These are phyloP conservation scores for Pleurotus ostreatus DNA, from an alignment of 768 basidiomycete species.

Conservation along the genomic window DNA sequence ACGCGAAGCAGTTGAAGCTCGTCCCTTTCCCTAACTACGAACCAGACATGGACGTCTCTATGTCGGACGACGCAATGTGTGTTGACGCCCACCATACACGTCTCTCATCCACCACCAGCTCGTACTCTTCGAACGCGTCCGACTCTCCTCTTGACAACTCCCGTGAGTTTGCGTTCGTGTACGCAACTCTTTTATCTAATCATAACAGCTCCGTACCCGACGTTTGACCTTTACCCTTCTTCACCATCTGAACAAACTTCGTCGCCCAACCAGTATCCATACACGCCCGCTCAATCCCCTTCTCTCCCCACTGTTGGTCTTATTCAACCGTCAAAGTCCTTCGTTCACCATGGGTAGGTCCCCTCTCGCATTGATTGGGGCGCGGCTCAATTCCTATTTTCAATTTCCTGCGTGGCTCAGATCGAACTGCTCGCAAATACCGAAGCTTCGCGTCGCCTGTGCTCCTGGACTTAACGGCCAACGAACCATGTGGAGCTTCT, in stretches of 20 bases:
- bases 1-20: slow-evolving; percentile 67
- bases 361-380: background rate
- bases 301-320: slow-evolving; percentile 52
- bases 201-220: slow-evolving; percentile 47
- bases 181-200: background rate
- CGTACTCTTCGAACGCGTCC: slow-evolving; percentile 42
- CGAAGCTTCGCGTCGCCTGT: slow-evolving; percentile 78
- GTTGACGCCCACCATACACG: slow-evolving; percentile 49
- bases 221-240: slow-evolving; percentile 59
- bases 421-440: slow-evolving; percentile 71
- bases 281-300: slow-evolving; percentile 29
- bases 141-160: slow-evolving; percentile 43
- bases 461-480: slow-evolving; percentile 65
- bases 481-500: slow-evolving; percentile 84
- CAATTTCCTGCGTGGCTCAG: slow-evolving; percentile 27
- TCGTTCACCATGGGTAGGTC: slow-evolving; percentile 71
- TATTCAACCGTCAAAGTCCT: slow-evolving; percentile 57
- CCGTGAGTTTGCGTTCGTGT: slow-evolving; percentile 32
- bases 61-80: slow-evolving; percentile 63
- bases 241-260: slow-evolving; percentile 37
- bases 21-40: slow-evolving; percentile 70
- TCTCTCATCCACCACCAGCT: slow-evolving; percentile 60
- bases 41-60: slow-evolving; percentile 61
- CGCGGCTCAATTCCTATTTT: background rate
- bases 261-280: slow-evolving; percentile 26